Percentiles rank a stretch among this genome's conserved stretches.
phyloP scores from a whole-genome alignment of 2,329 filamentous ascomycete genomes.

The Aspergillus udagawae region DNA sequence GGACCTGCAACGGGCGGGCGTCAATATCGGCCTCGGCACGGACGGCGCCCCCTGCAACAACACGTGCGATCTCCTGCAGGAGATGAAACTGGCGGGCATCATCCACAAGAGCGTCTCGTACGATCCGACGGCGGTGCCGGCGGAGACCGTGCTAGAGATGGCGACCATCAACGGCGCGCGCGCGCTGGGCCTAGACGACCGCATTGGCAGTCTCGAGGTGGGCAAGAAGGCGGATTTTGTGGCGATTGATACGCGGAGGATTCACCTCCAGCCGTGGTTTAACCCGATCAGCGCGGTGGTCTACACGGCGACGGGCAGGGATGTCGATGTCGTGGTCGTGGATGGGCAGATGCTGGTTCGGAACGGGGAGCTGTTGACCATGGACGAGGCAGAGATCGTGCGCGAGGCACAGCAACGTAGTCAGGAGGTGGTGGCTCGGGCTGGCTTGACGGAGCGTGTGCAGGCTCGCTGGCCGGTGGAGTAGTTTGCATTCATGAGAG shows the following conservation, averaged over 20 bases:
- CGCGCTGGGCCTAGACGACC: slow-evolving; percentile 43
- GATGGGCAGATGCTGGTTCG: slow-evolving; percentile 40
- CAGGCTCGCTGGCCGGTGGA: slow-evolving; percentile 27
- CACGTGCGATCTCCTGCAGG: slow-evolving; percentile 49
- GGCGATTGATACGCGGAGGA: slow-evolving; percentile 26
- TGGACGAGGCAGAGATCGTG: slow-evolving; percentile 41
- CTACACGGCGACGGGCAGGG: slow-evolving; percentile 42
- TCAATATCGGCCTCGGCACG: slow-evolving; percentile 50
- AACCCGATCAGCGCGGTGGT: slow-evolving; percentile 41
- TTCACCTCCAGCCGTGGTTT: slow-evolving; percentile 39
- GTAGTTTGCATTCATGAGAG: too few species aligned
- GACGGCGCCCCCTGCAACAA: slow-evolving; percentile 54
- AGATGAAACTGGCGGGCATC: slow-evolving; percentile 51
- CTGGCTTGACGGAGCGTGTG: slow-evolving; percentile 34
- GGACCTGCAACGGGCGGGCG: slow-evolving; percentile 38
- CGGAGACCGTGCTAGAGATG: slow-evolving; percentile 48
- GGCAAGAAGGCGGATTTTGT: slow-evolving; percentile 45
- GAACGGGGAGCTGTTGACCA: slow-evolving; percentile 32
- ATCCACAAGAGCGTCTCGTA: slow-evolving; percentile 45
- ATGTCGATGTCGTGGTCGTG: slow-evolving; percentile 44
- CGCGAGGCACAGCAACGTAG: slow-evolving; percentile 33
- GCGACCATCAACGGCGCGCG: slow-evolving; percentile 50
- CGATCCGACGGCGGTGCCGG: slow-evolving; percentile 42
- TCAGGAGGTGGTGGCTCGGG: slow-evolving; percentile 36
- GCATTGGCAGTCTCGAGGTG: slow-evolving; percentile 37